Evolutionary conservation across 441 rosid species (phyloP).

Genomic region (Jatropha multifida): DNA sequence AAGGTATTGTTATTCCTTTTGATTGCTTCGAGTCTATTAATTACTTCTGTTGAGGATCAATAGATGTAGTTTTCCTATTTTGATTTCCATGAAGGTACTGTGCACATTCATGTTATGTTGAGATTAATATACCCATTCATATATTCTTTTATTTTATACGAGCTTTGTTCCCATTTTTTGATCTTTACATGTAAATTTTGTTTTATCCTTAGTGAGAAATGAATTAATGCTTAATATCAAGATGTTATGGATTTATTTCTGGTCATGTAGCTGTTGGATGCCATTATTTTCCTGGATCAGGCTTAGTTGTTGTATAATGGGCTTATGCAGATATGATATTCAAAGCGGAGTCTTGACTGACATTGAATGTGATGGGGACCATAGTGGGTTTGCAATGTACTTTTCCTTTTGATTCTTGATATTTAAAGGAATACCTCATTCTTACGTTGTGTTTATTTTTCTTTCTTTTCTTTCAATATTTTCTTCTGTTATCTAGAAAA

Average conservation of each 20-base stretch:
- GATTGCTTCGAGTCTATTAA: background rate
- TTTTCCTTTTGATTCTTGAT: background rate
- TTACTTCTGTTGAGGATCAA: background rate
- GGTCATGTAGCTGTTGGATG: background rate
- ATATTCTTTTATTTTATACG: background rate
- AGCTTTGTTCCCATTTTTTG: background rate
- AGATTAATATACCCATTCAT: too few relatives aligned
- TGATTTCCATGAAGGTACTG: background rate
- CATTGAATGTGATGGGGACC: background rate
- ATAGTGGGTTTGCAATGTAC: background rate
- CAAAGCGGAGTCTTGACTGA: background rate
- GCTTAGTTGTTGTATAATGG: background rate
- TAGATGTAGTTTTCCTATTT: background rate
- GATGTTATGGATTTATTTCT: background rate
- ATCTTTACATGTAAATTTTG: background rate
- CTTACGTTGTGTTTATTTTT: background rate
- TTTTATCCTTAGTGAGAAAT: background rate
- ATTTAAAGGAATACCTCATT: background rate
- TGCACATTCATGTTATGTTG: background rate
- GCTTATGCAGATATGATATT: background rate
- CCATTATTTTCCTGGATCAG: background rate
- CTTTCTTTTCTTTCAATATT: background rate
- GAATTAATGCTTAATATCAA: background rate
- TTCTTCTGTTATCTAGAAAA: background rate
- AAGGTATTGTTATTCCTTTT: slow-evolving; percentile 53